phyloP scores from a whole-genome alignment of 768 basidiomycete genomes.

The Psilocybe subaeruginosa region DNA sequence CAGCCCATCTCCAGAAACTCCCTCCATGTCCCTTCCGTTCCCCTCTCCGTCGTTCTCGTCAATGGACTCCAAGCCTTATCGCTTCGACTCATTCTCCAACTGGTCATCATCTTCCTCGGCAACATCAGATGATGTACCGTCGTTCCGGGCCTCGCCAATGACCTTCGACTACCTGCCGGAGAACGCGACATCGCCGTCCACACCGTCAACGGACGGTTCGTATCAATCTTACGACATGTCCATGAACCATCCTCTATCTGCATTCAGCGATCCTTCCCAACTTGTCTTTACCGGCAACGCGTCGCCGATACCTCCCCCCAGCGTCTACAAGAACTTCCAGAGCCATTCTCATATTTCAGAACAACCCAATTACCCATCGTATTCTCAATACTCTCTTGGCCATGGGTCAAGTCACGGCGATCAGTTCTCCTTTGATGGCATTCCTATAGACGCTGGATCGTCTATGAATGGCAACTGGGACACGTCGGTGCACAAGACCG shows the following conservation, averaged over 20 bases:
- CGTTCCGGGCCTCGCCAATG: constrained; percentile 30
- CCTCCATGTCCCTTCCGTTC: constrained; percentile 27
- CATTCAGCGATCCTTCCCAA: constrained; percentile 33
- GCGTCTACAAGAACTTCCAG: constrained; percentile 23
- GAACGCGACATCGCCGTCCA: constrained; percentile 28
- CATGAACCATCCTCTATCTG: constrained; percentile 33
- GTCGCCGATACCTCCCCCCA: constrained; percentile 16
- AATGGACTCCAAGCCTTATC: constrained; percentile 26
- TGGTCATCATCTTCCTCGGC: constrained; percentile 37
- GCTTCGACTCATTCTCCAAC: constrained; percentile 25
- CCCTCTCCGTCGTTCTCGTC: constrained; percentile 24
- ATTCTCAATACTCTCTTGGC: constrained; percentile 31
- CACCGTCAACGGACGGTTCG: constrained; percentile 28
- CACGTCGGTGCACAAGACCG: constrained; percentile 19
- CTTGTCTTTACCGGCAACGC: constrained; percentile 23
- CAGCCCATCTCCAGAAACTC: constrained; percentile 40
- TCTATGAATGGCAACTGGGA: constrained; percentile 35
- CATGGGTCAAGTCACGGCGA: constrained; percentile 31
- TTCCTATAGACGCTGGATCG: constrained; percentile 28
- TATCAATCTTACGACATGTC: constrained; percentile 37
- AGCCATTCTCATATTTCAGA: constrained; percentile 16
- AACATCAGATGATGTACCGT: constrained; percentile 31
- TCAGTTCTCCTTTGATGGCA: constrained; percentile 35
- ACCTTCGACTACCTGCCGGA: constrained; percentile 25
- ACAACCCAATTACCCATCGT: constrained; percentile 25